These are phyloP conservation scores for Pseudocercospora vitis DNA, from an alignment of 2,329 filamentous ascomycete genomes.

Conservation along the genomic window DNA sequence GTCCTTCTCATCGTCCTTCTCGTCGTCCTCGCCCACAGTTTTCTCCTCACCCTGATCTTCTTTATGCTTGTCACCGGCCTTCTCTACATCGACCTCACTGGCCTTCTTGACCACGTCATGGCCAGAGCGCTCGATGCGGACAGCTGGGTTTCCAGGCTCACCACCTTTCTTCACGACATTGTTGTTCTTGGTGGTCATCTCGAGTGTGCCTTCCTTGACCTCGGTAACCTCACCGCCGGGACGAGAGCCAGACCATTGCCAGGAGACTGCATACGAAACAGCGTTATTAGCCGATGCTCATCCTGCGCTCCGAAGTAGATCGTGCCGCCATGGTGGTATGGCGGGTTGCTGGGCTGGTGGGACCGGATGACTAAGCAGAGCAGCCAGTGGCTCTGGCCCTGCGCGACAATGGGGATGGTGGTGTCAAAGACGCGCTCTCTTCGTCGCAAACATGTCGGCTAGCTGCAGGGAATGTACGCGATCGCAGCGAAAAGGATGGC, in stretches of 20 bases:
- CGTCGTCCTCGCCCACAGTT: no score
- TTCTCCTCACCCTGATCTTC: constrained; percentile 36
- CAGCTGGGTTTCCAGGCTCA: constrained; percentile 60
- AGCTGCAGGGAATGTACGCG: constrained; percentile 22
- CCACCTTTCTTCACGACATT: constrained; percentile 66
- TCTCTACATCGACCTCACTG: constrained; percentile 57
- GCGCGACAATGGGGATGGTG: constrained; percentile 21
- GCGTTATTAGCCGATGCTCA: constrained; percentile 17
- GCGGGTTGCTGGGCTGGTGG: constrained; percentile 9
- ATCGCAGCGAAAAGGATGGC: constrained; percentile 20
- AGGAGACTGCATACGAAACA: constrained; percentile 53
- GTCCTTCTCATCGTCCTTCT: constrained; percentile 29
- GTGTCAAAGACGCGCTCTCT: constrained; percentile 7
- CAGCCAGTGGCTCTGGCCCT: constrained; percentile 15
- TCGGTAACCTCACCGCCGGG: constrained; percentile 60
- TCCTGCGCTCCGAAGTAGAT: no score
- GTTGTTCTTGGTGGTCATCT: constrained; percentile 61
- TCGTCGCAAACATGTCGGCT: constrained; percentile 17
- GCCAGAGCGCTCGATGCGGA: constrained; percentile 58
- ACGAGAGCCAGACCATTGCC: constrained; percentile 59
- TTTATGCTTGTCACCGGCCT: constrained; percentile 30
- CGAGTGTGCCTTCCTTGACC: constrained; percentile 59
- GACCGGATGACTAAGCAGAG: constrained; percentile 27
- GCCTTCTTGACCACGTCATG: constrained; percentile 67
- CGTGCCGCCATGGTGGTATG: neutral